Percentiles rank a stretch among this genome's conserved stretches.
These are phyloP conservation scores for Mycena rebaudengoi DNA, from an alignment of 768 basidiomycete species.

Conservation along the genomic window DNA sequence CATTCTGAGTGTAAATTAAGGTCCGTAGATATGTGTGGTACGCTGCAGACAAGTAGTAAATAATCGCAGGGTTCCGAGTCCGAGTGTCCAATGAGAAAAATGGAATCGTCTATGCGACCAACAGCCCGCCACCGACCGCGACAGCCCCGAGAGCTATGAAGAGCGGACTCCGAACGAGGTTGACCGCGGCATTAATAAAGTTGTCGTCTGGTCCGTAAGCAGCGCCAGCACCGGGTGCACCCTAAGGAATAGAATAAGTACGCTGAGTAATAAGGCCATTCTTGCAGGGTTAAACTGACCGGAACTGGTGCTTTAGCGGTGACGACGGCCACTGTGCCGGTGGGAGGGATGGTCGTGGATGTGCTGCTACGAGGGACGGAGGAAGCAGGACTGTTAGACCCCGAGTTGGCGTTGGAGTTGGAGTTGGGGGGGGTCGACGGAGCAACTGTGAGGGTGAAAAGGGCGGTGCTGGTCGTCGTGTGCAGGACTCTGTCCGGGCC, in stretches of 20 bases:
- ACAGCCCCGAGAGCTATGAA: slow-evolving; percentile 57
- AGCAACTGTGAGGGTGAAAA: slow-evolving; percentile 63
- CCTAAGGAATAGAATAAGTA: too few relatives aligned
- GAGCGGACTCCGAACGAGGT: slow-evolving; percentile 54
- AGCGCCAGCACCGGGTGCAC: slow-evolving; percentile 60
- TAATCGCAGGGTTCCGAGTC: slow-evolving; percentile 7
- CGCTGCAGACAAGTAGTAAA: background rate
- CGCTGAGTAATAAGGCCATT: slow-evolving; percentile 28
- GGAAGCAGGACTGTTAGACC: slow-evolving; percentile 19
- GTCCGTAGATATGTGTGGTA: too few relatives aligned
- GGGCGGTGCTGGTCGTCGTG: too few relatives aligned
- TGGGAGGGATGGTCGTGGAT: slow-evolving; percentile 14
- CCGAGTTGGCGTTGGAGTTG: slow-evolving; percentile 6
- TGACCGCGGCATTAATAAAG: slow-evolving; percentile 66
- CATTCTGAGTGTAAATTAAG: too few relatives aligned
- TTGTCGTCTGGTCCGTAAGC: slow-evolving; percentile 73
- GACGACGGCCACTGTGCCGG: slow-evolving; percentile 10
- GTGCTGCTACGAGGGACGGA: slow-evolving; percentile 19
- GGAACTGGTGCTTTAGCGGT: slow-evolving; percentile 21
- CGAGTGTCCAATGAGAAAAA: slow-evolving; percentile 32
- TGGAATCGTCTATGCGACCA: slow-evolving; percentile 48
- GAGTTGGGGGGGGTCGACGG: slow-evolving; percentile 29
- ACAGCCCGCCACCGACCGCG: slow-evolving; percentile 58
- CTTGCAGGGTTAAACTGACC: too few relatives aligned
- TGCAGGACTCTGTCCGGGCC: slow-evolving; percentile 48